These are phyloP conservation scores for Penicillium sp. DNA, from an alignment of 2,329 filamentous ascomycete genomes.

Conservation along the genomic window DNA sequence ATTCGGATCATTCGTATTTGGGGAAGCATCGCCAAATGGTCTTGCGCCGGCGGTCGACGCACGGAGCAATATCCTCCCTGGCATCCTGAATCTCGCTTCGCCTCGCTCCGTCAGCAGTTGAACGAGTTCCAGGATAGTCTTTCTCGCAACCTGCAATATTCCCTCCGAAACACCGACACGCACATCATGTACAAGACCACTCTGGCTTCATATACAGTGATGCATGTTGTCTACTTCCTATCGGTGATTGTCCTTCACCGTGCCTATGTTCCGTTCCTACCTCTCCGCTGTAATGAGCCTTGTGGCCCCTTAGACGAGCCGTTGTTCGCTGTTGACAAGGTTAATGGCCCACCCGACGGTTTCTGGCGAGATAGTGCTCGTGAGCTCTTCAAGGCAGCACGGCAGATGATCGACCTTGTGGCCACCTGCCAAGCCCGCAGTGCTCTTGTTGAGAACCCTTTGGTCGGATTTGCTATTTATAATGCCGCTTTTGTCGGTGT, in stretches of 20 bases:
- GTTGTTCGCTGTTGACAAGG: conserved; percentile 44
- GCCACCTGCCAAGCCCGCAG: conserved; percentile 51
- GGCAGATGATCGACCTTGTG: conserved; percentile 54
- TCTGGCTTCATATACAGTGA: conserved; percentile 53
- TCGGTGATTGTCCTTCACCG: conserved; percentile 56
- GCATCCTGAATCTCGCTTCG: conserved; percentile 52
- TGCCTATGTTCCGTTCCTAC: conserved; percentile 56
- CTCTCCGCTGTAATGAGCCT: conserved; percentile 50
- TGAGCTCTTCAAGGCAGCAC: conserved; percentile 52
- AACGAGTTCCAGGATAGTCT: conserved; percentile 52
- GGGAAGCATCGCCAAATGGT: conserved; percentile 56
- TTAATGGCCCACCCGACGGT: conserved; percentile 40
- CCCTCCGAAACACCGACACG: conserved; percentile 52
- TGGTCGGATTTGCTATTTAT: conserved; percentile 56
- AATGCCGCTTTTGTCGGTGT: conserved; percentile 52
- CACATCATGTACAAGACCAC: conserved; percentile 53
- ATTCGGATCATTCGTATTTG: conserved; percentile 56
- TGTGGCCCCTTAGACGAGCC: conserved; percentile 54
- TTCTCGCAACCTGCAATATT: conserved; percentile 53
- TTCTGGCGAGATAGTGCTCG: conserved; percentile 54
- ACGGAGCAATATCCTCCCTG: conserved; percentile 53
- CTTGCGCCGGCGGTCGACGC: conserved; percentile 53
- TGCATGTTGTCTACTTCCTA: conserved; percentile 55
- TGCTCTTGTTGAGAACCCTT: conserved; percentile 54
- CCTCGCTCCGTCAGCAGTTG: conserved; percentile 46